Percentiles rank a stretch among this genome's conserved stretches.
Conservation (phyloP, 768 basidiomycete genomes). For the Rhizopogon vesiculosus region DNA sequence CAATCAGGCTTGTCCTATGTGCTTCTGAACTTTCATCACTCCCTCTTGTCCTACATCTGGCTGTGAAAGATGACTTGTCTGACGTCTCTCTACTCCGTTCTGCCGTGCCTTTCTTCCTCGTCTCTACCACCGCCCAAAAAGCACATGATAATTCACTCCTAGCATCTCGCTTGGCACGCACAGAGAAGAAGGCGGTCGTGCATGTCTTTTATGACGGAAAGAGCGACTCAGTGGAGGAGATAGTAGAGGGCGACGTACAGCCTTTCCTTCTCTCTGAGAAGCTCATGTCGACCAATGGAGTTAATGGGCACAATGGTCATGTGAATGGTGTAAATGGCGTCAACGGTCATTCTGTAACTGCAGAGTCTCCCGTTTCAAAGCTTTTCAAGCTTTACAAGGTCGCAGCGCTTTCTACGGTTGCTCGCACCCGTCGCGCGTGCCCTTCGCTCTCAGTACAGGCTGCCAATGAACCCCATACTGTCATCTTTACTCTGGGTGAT, state of each 20-base stretch:
- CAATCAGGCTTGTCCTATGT: conserved; percentile 61
- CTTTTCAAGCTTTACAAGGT: conserved; percentile 63
- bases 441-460: conserved; percentile 51
- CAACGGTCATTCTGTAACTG: conserved; percentile 20
- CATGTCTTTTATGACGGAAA: conserved; percentile 67
- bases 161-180: conserved; percentile 72
- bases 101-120: conserved; percentile 75
- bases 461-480: conserved; percentile 53
- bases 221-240: conserved; percentile 39
- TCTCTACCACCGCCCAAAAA: conserved; percentile 73
- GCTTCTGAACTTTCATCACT: conserved; percentile 61
- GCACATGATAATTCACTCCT: conserved; percentile 90
- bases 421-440: conserved; percentile 56
- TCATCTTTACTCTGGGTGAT: conserved; percentile 68
- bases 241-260: conserved; percentile 54
- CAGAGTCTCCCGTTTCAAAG: conserved; percentile 6
- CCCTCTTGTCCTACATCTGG: conserved; percentile 71
- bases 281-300: conserved; percentile 24
- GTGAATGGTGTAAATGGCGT: conserved; percentile 16
- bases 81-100: conserved; percentile 73
- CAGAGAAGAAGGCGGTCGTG: conserved; percentile 71
- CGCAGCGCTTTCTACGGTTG: conserved; percentile 59
- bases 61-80: conserved; percentile 60
- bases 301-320: conserved; percentile 32
- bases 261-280: conserved; percentile 54